Percentiles rank a stretch among this genome's conserved stretches.
phyloP scores from a whole-genome alignment of 768 basidiomycete genomes.

The Phylloporus arenicola region DNA sequence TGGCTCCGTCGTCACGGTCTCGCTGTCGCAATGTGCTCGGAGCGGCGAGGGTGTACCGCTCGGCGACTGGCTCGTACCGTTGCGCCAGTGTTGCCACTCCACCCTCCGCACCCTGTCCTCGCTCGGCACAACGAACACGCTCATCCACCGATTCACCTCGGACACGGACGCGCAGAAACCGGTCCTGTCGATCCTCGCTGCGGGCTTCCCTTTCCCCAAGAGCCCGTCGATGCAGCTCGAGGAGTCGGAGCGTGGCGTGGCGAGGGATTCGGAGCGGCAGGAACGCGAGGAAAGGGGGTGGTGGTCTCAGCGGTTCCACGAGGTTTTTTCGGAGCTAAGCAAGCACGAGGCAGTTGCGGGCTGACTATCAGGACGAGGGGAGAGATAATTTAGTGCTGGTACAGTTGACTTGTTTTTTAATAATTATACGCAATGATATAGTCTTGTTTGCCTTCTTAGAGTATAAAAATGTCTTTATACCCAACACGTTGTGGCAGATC shows the following conservation, averaged over 20 bases:
- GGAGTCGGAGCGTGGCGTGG: slow-evolving; percentile 27
- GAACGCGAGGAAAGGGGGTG: slow-evolving; percentile 69
- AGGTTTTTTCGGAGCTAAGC: slow-evolving; percentile 54
- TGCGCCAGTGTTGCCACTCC: slow-evolving; percentile 47
- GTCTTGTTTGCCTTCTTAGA: too few species aligned
- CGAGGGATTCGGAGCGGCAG: slow-evolving; percentile 29
- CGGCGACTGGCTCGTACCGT: slow-evolving; percentile 43
- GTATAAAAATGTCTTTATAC: too few species aligned
- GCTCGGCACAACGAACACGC: slow-evolving; percentile 21
- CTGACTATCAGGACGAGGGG: background rate
- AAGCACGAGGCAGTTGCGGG: slow-evolving; percentile 9
- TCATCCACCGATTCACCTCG: slow-evolving; percentile 24
- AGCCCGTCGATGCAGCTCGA: slow-evolving; percentile 63
- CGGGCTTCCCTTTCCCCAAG: slow-evolving; percentile 58
- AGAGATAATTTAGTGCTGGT: background rate
- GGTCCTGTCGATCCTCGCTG: slow-evolving; percentile 36
- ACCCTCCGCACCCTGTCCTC: slow-evolving; percentile 41
- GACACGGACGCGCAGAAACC: slow-evolving; percentile 31
- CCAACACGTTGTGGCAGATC: too few species aligned
- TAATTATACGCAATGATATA: too few species aligned
- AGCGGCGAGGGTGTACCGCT: slow-evolving; percentile 2
- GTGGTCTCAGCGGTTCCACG: slow-evolving; percentile 67
- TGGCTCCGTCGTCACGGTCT: slow-evolving; percentile 31
- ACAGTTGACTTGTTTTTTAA: background rate
- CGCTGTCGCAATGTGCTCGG: slow-evolving; percentile 22